Evolutionary conservation across 2,329 filamentous ascomycete genomes (phyloP), one percentile per base, ranked within the genome.

Genomic region (Fusarium sp.): DNA sequence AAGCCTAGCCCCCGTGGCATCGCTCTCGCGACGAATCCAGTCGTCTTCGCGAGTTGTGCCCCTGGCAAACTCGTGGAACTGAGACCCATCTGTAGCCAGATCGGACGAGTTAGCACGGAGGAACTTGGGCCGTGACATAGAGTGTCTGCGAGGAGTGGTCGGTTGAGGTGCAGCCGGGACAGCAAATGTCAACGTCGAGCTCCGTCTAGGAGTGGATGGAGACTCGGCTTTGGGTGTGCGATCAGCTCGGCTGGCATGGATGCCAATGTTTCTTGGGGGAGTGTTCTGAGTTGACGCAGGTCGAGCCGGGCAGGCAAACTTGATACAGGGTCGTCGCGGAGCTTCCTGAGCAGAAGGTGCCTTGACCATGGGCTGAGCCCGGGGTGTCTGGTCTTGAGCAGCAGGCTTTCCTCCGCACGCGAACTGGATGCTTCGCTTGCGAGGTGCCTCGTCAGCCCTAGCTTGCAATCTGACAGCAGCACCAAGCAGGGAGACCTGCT

Each of bases 341-440:
- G 83, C 81, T 56, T 84, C 83, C 64, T 85, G 83, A 5, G 79
- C 78, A 16, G 81, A 79, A 9, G 80, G 79, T 1, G 81, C 74
- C 78, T 80, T 78, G 48, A 79, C 76, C 76, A 83, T 81, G 6
- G 82, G 72, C 43, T 80, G 77, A 27, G 82, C 79, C 30, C 83
- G 74, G 66, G 82, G 79, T 11, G 83, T 79, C 54, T 86, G 84
- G 60, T 84, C 82, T 73, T 85, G 87, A 34, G 82, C 78, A 30
- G 84, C 84, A 9, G 90, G 87, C 80, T 92, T 94, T 41, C 89
- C 89, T 39, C 89, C 89, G 25, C 96, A 98, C 37, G 95, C 95
- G 82, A 98, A 98, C 69, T 93, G 96, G 76, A 98, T 98, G 83
- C 94, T 96, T 70, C 95, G 91, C 85, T 95, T 98, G 79, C 94